Conservation (phyloP, 139 green algal species). For the Chlamydomonas schloesseri region DNA sequence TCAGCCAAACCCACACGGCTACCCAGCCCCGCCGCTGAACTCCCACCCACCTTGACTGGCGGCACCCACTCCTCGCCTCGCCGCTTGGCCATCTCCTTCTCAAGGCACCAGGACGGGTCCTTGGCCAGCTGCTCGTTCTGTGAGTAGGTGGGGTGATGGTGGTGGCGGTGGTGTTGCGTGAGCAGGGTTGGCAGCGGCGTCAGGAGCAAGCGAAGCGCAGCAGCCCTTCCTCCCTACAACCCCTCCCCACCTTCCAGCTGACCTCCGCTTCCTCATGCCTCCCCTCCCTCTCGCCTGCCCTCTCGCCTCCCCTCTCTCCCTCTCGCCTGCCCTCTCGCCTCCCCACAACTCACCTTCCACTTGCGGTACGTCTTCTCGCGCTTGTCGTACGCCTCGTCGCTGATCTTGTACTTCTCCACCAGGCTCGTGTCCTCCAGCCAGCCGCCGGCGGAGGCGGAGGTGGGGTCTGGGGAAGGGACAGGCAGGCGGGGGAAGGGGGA, state of each 20-base stretch:
- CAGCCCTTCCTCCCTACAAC: too few species aligned
- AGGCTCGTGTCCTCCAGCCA: slow-evolving; percentile 97
- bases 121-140: slow-evolving; percentile 80
- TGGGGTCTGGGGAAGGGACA: slow-evolving; percentile 69
- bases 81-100: slow-evolving; percentile 84
- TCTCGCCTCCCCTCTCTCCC: background rate
- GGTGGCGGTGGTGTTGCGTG: background rate
- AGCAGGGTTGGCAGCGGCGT: too few species aligned
- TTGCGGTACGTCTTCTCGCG: slow-evolving; percentile 93
- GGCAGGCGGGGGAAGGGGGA: background rate
- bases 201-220: too few species aligned
- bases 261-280: too few species aligned
- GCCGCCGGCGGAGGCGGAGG: slow-evolving; percentile 84
- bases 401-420: slow-evolving; percentile 98
- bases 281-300: background rate
- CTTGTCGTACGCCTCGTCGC: slow-evolving; percentile 92
- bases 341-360: slow-evolving; percentile 23
- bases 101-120: slow-evolving; percentile 93
- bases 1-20: too few species aligned
- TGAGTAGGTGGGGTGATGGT: background rate
- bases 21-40: too few species aligned
- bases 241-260: too few species aligned
- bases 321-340: background rate
- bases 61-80: slow-evolving; percentile 43
- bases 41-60: background rate